Evolutionary conservation across 2,329 filamentous ascomycete species (phyloP), one percentile per base, ranked within the genome.

Genomic region (Phialocephala sp.): DNA sequence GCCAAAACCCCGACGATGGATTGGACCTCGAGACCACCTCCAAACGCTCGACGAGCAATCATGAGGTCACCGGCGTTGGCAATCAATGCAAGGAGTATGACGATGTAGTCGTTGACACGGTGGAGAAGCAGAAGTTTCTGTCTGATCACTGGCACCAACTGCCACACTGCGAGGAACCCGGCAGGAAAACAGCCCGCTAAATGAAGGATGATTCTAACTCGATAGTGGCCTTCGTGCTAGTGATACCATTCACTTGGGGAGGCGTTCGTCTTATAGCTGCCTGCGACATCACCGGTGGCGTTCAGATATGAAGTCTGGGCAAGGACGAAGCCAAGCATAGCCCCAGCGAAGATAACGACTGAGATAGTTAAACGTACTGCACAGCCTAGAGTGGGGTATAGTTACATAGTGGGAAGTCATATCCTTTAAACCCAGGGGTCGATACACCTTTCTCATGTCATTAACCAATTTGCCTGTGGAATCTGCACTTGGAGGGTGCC

Each of bases 351-450:
- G 20, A 71, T 70, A 39, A 72, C 37, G 43, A 68, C 66, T 63
- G 14, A 15, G 1, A 15, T 11, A 4, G 36, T 66, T 41, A 64
- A 64, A 36, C 36, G 52, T 6, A 14, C 11, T 12, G 3, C 12
- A 4, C 24, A 9, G 24, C 12, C 18, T 9, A 35, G 12, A 20
- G 20, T 8, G 18, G 22, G 5, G 12, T 11, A 18, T 1, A 65
- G 67, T 62, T 61, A 72, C 71, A 73, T 79, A 85, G 66, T 82
- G 89, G 47, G 87, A 87, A 70, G 77, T 84, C 36, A 81, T 86
- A 68, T 87, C 88, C 62, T 76, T 90, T 57, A 85, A 64, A 80
- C 86, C n/a, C 86, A 91, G 67, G 86, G 88, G 9, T 87, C 88
- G 74, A 84, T 91, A 73, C 82, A 91, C 41, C 27, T 64, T 69